Evolutionary conservation across 2,329 filamentous ascomycete genomes (phyloP), one percentile per base, ranked within the genome.

Genomic region (Elsinoe arachidis): DNA sequence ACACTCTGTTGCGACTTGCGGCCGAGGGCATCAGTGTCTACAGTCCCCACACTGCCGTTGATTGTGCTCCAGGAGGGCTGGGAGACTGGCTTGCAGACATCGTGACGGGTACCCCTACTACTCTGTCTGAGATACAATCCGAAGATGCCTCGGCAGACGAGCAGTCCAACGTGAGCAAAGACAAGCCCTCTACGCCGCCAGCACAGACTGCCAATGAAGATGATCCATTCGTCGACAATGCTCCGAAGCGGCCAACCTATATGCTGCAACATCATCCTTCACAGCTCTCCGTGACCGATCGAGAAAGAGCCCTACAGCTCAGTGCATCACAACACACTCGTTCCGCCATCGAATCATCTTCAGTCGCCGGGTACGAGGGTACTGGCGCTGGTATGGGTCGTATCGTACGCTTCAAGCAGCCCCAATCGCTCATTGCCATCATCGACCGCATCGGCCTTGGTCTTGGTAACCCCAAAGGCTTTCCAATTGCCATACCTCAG

Each of bases 41-140:
- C 76, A 90, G 87, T 63, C 93, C 93, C 0, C 93, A 99, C 73
- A 99, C 93, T 0, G 92, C 93, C 12, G 83, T 97, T 43, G 93
- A 99, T 72, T 90, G 90, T 38, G 88, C 88, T 0, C 82, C 84
- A 0, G 83, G 85, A 15, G 93, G 93, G 3, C 82, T 99, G 64
- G 95, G 91, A 68, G 89, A 95, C 70, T 99, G 92, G 92, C 84
- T 99, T 9, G 90, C 89, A 60, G 87, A 95, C 67, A 85, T 95
- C 51, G 82, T 96, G 17, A 84, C 85, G 1, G 84, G 83, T 33
- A 77, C 74, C 34, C 71, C 70, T 10, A 69, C 68, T 33, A 62
- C 61, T 12, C 57, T 64, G 1, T 58, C 64, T n/a, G 55, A 58
- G 49, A 59, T 61, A 11, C 41, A 60, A 14, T 37, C 56, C 10